These are phyloP conservation scores for Auricularia sp. DNA, from an alignment of 768 basidiomycete genomes.

Conservation along the genomic window DNA sequence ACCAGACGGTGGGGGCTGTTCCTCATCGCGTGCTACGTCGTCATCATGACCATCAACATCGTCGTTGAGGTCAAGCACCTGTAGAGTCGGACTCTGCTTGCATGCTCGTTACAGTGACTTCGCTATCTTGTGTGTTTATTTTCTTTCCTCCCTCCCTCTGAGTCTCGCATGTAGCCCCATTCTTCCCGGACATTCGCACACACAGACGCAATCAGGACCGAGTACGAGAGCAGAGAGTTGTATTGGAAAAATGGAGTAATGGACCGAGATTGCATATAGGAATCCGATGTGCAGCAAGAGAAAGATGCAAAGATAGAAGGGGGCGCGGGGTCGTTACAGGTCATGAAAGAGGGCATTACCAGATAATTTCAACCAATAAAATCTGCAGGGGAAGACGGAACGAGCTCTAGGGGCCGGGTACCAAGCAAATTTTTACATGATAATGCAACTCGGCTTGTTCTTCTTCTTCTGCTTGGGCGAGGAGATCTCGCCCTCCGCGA, in stretches of 20 bases:
- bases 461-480: conserved; percentile 1
- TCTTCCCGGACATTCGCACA: too few relatives aligned
- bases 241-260: too few relatives aligned
- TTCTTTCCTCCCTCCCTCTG: too few relatives aligned
- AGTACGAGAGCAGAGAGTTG: too few relatives aligned
- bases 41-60: conserved; percentile 71
- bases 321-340: background rate
- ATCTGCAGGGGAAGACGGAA: background rate
- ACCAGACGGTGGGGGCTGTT: conserved; percentile 74
- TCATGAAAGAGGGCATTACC: background rate
- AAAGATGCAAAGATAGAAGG: background rate
- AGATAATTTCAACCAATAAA: background rate
- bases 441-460: background rate
- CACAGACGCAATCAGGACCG: too few relatives aligned
- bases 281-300: too few relatives aligned
- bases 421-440: background rate
- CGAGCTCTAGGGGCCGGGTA: background rate
- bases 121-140: too few relatives aligned
- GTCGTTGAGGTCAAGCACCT: conserved; percentile 54
- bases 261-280: too few relatives aligned
- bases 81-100: too few relatives aligned
- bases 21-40: conserved; percentile 61
- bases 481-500: background rate
- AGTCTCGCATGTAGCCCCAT: too few relatives aligned
- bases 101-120: too few relatives aligned